phyloP scores from a whole-genome alignment of 305 asterid genomes.

The Solanum chacoense region DNA sequence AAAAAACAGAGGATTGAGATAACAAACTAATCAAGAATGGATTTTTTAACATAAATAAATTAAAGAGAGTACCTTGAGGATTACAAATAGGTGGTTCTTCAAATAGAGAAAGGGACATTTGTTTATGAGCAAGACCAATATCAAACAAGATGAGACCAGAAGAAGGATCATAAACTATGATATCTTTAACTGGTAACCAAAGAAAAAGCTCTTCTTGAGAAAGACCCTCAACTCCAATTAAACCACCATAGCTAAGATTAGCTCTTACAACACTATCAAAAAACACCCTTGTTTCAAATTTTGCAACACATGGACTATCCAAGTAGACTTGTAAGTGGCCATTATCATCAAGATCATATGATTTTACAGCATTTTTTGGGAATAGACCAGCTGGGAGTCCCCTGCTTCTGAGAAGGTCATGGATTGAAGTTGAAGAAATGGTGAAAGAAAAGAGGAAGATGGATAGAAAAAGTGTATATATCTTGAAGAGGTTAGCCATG shows the following conservation, averaged over 20 bases:
- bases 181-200: slow-evolving; percentile 89
- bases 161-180: slow-evolving; percentile 67
- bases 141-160: slow-evolving; percentile 77
- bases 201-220: slow-evolving; percentile 81
- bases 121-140: slow-evolving; percentile 77
- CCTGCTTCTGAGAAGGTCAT: slow-evolving; percentile 53
- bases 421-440: slow-evolving; percentile 27
- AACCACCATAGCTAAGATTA: slow-evolving; percentile 70
- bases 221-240: slow-evolving; percentile 67
- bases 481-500: slow-evolving; percentile 13
- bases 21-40: neutral
- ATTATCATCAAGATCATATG: slow-evolving; percentile 35
- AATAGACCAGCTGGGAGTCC: slow-evolving; percentile 81
- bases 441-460: slow-evolving; percentile 7
- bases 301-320: slow-evolving; percentile 71
- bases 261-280: slow-evolving; percentile 70
- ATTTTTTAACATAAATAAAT: neutral
- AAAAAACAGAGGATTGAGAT: neutral
- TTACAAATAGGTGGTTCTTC: slow-evolving; percentile 79
- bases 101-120: slow-evolving; percentile 67
- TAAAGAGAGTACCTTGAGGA: slow-evolving; percentile 34
- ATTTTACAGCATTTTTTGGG: slow-evolving; percentile 63
- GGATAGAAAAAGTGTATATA: slow-evolving; percentile 10
- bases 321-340: slow-evolving; percentile 53
- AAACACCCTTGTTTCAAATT: slow-evolving; percentile 51